Conservation (phyloP, 305 asterid genomes). For the Fraxinus greggii region DNA sequence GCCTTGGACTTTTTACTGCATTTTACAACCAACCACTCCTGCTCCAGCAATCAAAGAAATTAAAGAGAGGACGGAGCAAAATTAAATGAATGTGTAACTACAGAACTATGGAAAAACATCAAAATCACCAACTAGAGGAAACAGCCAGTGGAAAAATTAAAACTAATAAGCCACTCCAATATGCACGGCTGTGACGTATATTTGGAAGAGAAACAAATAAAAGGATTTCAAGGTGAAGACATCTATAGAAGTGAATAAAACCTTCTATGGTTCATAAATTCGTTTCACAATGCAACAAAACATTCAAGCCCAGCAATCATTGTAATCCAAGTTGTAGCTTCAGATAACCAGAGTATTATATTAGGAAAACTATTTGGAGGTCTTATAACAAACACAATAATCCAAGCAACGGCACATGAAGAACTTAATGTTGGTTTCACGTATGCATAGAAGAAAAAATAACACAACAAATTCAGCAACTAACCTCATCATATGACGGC, state of each 20-base stretch:
- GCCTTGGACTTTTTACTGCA: constrained; percentile 48
- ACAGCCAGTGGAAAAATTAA: background rate
- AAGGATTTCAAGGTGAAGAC: background rate
- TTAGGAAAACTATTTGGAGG: background rate
- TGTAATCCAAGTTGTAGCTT: background rate
- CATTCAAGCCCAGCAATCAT: background rate
- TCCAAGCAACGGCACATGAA: background rate
- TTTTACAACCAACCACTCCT: constrained; percentile 75
- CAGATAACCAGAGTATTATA: background rate
- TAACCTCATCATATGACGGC: constrained; percentile 87
- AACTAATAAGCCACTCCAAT: background rate
- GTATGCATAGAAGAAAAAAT: background rate
- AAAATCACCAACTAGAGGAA: background rate
- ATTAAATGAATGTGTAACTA: constrained; percentile 6
- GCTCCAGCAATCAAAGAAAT: constrained; percentile 24
- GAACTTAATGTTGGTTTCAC: background rate
- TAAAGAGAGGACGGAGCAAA: constrained; percentile 9
- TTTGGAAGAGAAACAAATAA: background rate
- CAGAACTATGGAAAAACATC: background rate
- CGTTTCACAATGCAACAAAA: background rate
- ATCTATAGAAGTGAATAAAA: background rate
- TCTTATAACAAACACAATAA: background rate
- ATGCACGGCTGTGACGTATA: background rate
- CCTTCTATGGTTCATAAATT: background rate
- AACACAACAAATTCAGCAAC: background rate